A percentile compares a stretch with the other conserved stretches of the same genome.
Evolutionary conservation across 2,329 filamentous ascomycete species (phyloP).

Genomic region (Clonostachys sp.): DNA sequence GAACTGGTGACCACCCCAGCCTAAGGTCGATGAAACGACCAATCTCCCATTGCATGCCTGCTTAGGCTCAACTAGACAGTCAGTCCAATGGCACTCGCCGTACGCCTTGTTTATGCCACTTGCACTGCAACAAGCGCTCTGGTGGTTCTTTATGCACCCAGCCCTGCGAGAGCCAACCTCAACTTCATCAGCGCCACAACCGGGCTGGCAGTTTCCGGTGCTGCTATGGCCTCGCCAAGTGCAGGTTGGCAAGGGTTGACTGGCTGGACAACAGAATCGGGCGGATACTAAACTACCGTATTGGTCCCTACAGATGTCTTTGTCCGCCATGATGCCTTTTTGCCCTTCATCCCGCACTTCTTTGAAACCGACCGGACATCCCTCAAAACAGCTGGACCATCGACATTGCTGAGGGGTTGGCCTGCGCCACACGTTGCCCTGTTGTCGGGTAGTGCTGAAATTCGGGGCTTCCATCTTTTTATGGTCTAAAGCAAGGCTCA

Average conservation of each 20-base stretch:
- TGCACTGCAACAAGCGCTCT: slow-evolving; percentile 8
- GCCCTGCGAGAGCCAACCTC: slow-evolving; percentile 5
- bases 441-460: not conserved
- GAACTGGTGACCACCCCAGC: no score
- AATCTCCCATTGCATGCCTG: no score
- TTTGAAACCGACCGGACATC: slow-evolving; percentile 5
- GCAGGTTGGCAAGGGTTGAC: slow-evolving; percentile 4
- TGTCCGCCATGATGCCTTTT: slow-evolving; percentile 4
- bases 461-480: not conserved
- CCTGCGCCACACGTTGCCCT: not conserved
- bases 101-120: slow-evolving; percentile 2
- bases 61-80: no score
- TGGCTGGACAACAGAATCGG: slow-evolving; percentile 4
- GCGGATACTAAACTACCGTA: not conserved
- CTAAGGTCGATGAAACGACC: no score
- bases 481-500: not conserved
- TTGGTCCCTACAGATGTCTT: not conserved
- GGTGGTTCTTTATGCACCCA: slow-evolving; percentile 4
- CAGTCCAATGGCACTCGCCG: slow-evolving; percentile 6
- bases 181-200: slow-evolving; percentile 6
- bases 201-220: slow-evolving; percentile 7
- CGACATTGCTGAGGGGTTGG: slow-evolving; percentile 1
- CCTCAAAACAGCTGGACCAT: slow-evolving; percentile 5
- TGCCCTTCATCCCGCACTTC: slow-evolving; percentile 1
- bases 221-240: slow-evolving; percentile 9